Evolutionary conservation across 1,284 basidiomycete genomes (phyloP).

Genomic region (Stereum hirsutum): DNA sequence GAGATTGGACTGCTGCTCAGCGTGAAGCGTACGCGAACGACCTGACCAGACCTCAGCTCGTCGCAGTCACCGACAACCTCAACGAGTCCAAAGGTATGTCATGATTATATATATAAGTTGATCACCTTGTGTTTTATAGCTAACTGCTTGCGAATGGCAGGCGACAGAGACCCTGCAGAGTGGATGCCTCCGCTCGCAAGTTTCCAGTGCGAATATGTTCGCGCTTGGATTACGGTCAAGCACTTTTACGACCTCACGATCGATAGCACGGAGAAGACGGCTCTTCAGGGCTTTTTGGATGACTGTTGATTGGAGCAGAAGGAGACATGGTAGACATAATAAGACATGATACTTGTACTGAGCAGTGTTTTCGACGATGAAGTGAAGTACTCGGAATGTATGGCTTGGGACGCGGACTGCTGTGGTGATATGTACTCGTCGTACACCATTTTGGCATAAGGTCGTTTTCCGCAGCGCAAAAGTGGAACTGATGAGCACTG

Average conservation of each 20-base stretch:
- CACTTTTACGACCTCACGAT: conserved; percentile 35
- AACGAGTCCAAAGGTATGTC: conserved; percentile 27
- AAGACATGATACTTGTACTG: too few relatives aligned
- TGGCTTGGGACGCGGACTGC: too few relatives aligned
- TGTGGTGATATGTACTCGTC: too few relatives aligned
- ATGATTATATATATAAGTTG: too few relatives aligned
- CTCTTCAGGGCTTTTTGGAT: conserved; percentile 17
- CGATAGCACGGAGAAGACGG: conserved; percentile 28
- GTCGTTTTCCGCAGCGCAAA: too few relatives aligned
- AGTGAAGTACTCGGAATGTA: too few relatives aligned
- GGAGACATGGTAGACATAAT: too few relatives aligned
- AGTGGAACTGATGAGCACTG: too few relatives aligned
- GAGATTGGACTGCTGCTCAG: conserved; percentile 36
- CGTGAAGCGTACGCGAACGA: conserved; percentile 44
- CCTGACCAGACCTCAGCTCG: conserved; percentile 38
- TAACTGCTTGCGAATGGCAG: conserved; percentile 7
- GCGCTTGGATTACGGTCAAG: conserved; percentile 42
- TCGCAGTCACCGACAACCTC: conserved; percentile 36
- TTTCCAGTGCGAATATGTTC: conserved; percentile 37
- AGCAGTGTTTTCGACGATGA: too few relatives aligned
- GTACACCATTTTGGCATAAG: too few relatives aligned
- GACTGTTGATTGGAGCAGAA: conserved; percentile 16
- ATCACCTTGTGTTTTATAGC: too few relatives aligned
- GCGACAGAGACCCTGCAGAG: conserved; percentile 31
- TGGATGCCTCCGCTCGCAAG: conserved; percentile 38